These are phyloP conservation scores for Lippia alba DNA, from an alignment of 305 asterid genomes.

Conservation along the genomic window DNA sequence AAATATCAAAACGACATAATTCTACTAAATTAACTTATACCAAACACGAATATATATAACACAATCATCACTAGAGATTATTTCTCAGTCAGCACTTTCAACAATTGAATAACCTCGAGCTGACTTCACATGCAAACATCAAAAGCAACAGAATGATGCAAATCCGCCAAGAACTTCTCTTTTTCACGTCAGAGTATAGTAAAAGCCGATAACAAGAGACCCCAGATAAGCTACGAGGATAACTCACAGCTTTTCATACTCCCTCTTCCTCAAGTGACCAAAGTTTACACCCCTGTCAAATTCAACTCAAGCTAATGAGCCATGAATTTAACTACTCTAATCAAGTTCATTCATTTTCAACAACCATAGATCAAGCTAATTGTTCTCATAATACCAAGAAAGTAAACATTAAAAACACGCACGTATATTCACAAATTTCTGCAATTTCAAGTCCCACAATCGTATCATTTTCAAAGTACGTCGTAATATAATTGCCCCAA, in stretches of 20 bases:
- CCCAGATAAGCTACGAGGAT: conserved; percentile 32
- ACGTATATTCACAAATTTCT: no score
- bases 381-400: neutral
- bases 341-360: neutral
- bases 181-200: conserved; percentile 34
- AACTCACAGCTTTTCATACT: conserved; percentile 36
- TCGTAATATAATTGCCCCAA: neutral
- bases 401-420: neutral
- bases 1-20: conserved; percentile 14
- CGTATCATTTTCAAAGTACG: neutral
- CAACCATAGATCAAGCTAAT: conserved; percentile 14
- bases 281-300: conserved; percentile 68
- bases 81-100: conserved; percentile 24
- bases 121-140: conserved; percentile 19
- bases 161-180: conserved; percentile 24
- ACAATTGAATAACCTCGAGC: conserved; percentile 23
- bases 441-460: no score
- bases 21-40: conserved; percentile 11
- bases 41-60: neutral
- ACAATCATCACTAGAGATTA: neutral
- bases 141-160: conserved; percentile 35
- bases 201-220: conserved; percentile 33
- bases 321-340: conserved; percentile 33
- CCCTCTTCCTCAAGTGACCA: conserved; percentile 46
- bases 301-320: conserved; percentile 55